A percentile compares a stretch with the other conserved stretches of the same genome.
These are phyloP conservation scores for Pseudogymnoascus sp. DNA, from an alignment of 2,329 filamentous ascomycete genomes.

Conservation along the genomic window DNA sequence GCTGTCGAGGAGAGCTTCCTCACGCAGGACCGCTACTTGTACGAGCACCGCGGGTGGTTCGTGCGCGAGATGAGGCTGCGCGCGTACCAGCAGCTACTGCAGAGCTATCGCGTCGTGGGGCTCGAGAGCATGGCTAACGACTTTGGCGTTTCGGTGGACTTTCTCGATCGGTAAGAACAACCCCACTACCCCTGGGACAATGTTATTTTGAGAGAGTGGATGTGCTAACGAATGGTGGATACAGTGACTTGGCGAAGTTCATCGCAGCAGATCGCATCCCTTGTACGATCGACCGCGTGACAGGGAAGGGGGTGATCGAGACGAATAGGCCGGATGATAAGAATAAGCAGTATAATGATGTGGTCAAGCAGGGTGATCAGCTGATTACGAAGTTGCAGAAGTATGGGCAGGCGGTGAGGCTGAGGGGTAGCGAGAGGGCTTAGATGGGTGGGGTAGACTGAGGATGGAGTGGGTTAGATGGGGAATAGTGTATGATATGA, in stretches of 20 bases:
- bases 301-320: slow-evolving; percentile 93
- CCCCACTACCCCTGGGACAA: neutral
- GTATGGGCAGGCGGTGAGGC: slow-evolving; percentile 90
- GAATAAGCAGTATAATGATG: slow-evolving; percentile 99
- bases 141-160: slow-evolving; percentile 95
- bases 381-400: slow-evolving; percentile 99
- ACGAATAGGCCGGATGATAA: slow-evolving; percentile 97
- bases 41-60: slow-evolving; percentile 95
- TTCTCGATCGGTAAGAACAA: slow-evolving; percentile 70
- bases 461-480: neutral
- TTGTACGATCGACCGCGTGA: slow-evolving; percentile 95
- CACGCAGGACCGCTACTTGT: slow-evolving; percentile 86
- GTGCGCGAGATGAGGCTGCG: slow-evolving; percentile 96
- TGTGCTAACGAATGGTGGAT: slow-evolving; percentile 12
- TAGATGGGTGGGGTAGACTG: slow-evolving; percentile 32
- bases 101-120: slow-evolving; percentile 96
- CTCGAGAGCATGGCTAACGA: slow-evolving; percentile 93
- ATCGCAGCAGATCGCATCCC: slow-evolving; percentile 90
- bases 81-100: slow-evolving; percentile 91
- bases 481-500: slow-evolving; percentile 2
- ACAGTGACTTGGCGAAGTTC: slow-evolving; percentile 88
- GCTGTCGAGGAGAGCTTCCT: slow-evolving; percentile 91
- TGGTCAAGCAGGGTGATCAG: slow-evolving; percentile 94
- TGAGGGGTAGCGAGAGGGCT: slow-evolving; percentile 89
- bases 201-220: neutral